Conservation (phyloP, 1,284 basidiomycete species). For the Polyporus tsugae region DNA sequence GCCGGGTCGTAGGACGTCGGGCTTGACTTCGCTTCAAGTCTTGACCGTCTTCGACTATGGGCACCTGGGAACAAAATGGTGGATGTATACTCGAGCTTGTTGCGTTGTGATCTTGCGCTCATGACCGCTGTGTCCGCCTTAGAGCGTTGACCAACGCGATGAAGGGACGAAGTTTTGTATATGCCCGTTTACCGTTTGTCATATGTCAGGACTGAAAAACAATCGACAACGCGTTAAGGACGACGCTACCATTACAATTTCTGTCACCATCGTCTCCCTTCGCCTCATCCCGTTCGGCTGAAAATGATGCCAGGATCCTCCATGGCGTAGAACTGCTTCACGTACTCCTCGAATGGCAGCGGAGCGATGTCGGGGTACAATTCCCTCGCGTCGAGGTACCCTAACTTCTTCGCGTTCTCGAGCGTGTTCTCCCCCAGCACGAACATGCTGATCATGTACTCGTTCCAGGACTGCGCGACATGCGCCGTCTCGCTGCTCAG, state of each 20-base stretch:
- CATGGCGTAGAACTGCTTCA: slow-evolving; percentile 30
- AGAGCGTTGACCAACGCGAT: too few relatives aligned
- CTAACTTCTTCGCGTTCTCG: slow-evolving; percentile 35
- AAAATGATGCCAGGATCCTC: slow-evolving; percentile 18
- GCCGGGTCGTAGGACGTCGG: not conserved
- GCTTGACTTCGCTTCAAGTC: not conserved
- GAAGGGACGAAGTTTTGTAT: too few relatives aligned
- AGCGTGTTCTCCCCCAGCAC: slow-evolving; percentile 32
- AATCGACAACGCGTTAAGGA: too few relatives aligned
- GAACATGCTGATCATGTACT: slow-evolving; percentile 35
- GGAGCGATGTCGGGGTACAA: slow-evolving; percentile 36
- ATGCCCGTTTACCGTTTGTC: too few relatives aligned
- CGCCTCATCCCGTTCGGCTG: not conserved
- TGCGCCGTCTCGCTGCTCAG: not conserved
- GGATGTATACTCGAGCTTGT: not conserved
- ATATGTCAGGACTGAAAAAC: too few relatives aligned
- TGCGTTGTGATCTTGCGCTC: not conserved
- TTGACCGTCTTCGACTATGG: not conserved
- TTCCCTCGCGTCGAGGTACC: slow-evolving; percentile 36
- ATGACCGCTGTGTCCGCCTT: not conserved
- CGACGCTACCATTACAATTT: too few relatives aligned
- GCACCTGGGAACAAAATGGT: not conserved
- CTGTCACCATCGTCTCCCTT: not conserved
- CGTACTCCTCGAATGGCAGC: slow-evolving; percentile 31
- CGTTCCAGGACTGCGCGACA: slow-evolving; percentile 4